Percentiles rank a stretch among this genome's conserved stretches.
Conservation (phyloP, 2,329 filamentous ascomycete genomes). For the Hypocrella siamensis region DNA sequence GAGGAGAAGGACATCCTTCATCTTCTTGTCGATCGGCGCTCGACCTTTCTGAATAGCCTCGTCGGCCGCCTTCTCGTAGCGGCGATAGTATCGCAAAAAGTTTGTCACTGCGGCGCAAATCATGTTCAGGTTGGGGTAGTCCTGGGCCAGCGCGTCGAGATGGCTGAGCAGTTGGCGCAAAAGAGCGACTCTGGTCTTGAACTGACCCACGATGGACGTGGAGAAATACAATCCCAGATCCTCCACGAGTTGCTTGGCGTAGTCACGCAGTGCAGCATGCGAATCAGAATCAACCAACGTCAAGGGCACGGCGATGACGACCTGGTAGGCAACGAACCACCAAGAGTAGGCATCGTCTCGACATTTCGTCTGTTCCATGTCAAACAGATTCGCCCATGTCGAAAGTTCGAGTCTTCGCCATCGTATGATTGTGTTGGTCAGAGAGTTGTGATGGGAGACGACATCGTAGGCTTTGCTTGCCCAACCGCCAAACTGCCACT, state of each 20-base stretch:
- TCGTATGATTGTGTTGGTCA: slow-evolving; percentile 67
- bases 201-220: slow-evolving; percentile 70
- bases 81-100: slow-evolving; percentile 59
- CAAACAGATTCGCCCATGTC: slow-evolving; percentile 81
- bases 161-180: slow-evolving; percentile 51
- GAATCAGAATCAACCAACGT: slow-evolving; percentile 44
- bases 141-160: slow-evolving; percentile 41
- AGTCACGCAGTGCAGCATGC: slow-evolving; percentile 41
- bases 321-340: slow-evolving; percentile 96
- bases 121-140: slow-evolving; percentile 40
- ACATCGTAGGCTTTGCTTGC: slow-evolving; percentile 68
- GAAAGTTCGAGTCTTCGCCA: slow-evolving; percentile 87
- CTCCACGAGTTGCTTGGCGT: slow-evolving; percentile 54
- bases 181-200: slow-evolving; percentile 53
- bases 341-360: slow-evolving; percentile 68
- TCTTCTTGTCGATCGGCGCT: slow-evolving; percentile 66
- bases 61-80: slow-evolving; percentile 51
- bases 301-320: slow-evolving; percentile 61
- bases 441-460: slow-evolving; percentile 51
- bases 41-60: slow-evolving; percentile 55
- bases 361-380: slow-evolving; percentile 65
- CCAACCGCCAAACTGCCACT: slow-evolving; percentile 82
- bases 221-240: slow-evolving; percentile 68
- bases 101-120: slow-evolving; percentile 55
- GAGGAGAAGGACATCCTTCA: slow-evolving; percentile 83